phyloP scores from a whole-genome alignment of 106 monocot species.

The Platanthera zijinensis region DNA sequence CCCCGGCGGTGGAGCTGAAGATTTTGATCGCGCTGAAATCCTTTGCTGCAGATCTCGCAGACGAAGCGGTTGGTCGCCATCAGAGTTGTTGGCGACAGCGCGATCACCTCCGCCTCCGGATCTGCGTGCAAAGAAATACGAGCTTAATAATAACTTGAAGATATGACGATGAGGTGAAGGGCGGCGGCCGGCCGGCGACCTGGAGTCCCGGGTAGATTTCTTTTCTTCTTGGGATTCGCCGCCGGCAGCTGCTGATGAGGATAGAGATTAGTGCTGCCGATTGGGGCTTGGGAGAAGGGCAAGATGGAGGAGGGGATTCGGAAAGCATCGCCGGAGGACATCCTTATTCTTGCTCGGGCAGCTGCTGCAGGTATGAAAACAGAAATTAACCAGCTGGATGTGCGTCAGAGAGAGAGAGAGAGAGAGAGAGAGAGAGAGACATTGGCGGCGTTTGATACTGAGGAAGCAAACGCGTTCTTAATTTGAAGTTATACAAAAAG shows the following conservation, averaged over 20 bases:
- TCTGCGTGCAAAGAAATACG: not conserved
- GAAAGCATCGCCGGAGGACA: not conserved
- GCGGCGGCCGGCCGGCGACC: not conserved
- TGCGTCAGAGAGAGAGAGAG: no score
- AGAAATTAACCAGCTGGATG: no score
- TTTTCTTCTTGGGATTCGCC: not conserved
- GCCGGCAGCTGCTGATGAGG: not conserved
- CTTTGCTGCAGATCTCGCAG: constrained; percentile 13
- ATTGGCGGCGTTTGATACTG: no score
- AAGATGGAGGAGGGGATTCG: not conserved
- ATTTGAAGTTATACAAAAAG: no score
- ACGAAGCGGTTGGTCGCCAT: constrained; percentile 12
- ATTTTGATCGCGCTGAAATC: constrained; percentile 8
- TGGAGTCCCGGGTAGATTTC: constrained; percentile 7
- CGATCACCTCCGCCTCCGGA: constrained; percentile 11
- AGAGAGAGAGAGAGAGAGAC: no score
- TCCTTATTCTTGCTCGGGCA: not conserved
- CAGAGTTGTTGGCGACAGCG: not conserved
- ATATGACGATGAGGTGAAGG: not conserved
- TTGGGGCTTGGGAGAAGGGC: not conserved
- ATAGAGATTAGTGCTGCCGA: not conserved
- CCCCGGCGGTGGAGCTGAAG: constrained; percentile 12
- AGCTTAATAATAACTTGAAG: not conserved
- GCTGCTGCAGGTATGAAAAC: no score
- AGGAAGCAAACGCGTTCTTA: no score